Evolutionary conservation across 1,284 basidiomycete genomes (phyloP).

Genomic region (Singerocomus rubriflavus): DNA sequence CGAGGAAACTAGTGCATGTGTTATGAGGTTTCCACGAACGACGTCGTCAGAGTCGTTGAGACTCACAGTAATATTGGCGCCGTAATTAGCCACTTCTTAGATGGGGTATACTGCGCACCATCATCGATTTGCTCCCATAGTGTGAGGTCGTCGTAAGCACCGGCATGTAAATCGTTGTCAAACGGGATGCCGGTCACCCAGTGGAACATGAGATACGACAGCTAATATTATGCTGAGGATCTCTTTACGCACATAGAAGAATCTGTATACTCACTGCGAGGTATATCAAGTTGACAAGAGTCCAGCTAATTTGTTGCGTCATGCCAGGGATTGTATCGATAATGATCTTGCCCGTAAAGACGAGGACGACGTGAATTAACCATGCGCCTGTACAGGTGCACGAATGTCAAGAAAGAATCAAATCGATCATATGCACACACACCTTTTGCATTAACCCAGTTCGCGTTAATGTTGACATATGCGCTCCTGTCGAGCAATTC

Average conservation of each 20-base stretch:
- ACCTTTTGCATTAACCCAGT: conserved; percentile 99
- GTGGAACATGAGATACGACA: conserved; percentile 98
- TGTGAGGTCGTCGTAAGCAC: conserved; percentile 96
- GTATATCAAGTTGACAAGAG: conserved; percentile 90
- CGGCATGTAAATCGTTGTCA: conserved; percentile 81
- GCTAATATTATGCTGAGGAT: conserved; percentile 44
- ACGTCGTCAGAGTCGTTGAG: not conserved
- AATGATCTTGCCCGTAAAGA: conserved; percentile 86
- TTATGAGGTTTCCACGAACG: not conserved
- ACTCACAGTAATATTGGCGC: conserved; percentile 90
- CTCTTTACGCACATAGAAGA: not conserved
- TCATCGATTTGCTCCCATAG: conserved; percentile 99
- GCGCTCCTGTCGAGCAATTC: conserved; percentile 79
- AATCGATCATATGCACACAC: conserved; percentile 23
- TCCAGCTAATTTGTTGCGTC: conserved; percentile 94
- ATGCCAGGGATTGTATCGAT: conserved; percentile 95
- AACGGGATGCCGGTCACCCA: conserved; percentile 98
- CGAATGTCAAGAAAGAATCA: conserved; percentile 6
- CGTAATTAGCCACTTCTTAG: conserved; percentile 96
- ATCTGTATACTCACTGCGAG: conserved; percentile 65
- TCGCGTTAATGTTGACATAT: conserved; percentile 90
- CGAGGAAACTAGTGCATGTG: conserved; percentile 69
- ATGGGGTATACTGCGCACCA: conserved; percentile 96
- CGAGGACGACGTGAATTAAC: conserved; percentile 96
- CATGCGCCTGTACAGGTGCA: conserved; percentile 72